Conservation (phyloP, 306 rosid genomes). For the Vigna unguiculata region DNA sequence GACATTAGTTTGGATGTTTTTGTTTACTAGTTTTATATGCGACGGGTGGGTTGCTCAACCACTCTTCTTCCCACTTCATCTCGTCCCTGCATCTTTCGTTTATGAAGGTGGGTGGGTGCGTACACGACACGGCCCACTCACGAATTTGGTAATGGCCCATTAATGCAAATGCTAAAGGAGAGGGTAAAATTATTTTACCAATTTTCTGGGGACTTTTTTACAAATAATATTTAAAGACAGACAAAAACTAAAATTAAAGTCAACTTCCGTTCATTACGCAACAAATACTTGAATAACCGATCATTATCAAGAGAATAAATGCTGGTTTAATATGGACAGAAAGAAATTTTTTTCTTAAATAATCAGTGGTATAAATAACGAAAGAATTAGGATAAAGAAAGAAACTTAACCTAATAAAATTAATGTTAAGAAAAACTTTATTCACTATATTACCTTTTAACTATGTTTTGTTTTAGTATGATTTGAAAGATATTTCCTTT, state of each 20-base stretch:
- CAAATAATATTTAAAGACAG: too few relatives aligned
- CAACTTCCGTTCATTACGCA: not conserved
- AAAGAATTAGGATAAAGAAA: too few relatives aligned
- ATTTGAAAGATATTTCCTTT: too few relatives aligned
- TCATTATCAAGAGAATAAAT: not conserved
- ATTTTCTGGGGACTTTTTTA: not conserved
- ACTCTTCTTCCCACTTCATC: constrained; percentile 1
- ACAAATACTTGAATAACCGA: not conserved
- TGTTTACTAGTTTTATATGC: constrained; percentile 12
- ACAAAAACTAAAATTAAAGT: too few relatives aligned
- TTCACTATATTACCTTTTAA: too few relatives aligned
- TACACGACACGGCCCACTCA: not conserved
- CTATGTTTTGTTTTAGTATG: too few relatives aligned
- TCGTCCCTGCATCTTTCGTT: not conserved
- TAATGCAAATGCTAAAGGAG: not conserved
- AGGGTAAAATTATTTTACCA: not conserved
- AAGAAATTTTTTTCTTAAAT: too few relatives aligned
- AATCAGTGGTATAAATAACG: not conserved
- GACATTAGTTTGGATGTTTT: not conserved
- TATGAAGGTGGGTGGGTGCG: not conserved
- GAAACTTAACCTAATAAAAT: too few relatives aligned
- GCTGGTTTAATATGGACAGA: not conserved
- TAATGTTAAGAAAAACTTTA: too few relatives aligned
- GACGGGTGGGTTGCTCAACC: constrained; percentile 48
- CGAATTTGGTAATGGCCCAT: not conserved